Evolutionary conservation across 306 rosid genomes (phyloP), one percentile per base, ranked within the genome.

Genomic region (Cucurbita argyrosperma): DNA sequence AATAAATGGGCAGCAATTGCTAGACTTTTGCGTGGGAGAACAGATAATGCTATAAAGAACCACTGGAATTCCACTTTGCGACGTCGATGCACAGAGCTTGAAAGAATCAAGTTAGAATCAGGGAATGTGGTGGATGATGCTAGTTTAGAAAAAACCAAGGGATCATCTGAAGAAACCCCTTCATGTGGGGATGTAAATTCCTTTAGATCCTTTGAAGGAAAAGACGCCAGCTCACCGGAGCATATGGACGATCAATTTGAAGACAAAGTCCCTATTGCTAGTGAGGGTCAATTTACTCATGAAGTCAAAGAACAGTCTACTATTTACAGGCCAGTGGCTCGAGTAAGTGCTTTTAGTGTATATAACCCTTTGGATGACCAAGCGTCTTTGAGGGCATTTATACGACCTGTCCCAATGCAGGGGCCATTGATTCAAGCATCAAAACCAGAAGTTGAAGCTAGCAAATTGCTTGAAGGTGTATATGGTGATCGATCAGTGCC

Each of bases 1-100:
- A 92, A 92, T 83, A 92, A 88, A 79, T 92, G 97, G 97, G 96
- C 96, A 69, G 95, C 88, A 40, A 92, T 92, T 18, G 94, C 97
- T 15, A 80, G 86, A 84, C 90, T 88, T 80, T 80, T 92, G 67
- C 88, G 88, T 8, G 97, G 97, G 63, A 85, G 97, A 87, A 92
- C 96, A 7, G 97, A 92, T 73, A 92, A 89, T 76, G 90, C 97
- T 68, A 92, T 92, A 62, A 92, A 92, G 81, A 92, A 92, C 71
- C 97, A 92, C 66, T 92, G 97, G 97, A 92, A 92, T 81, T 90
- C 97, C 66, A 92, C 95, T 49, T 78, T 92, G 79, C 85, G 89
- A 88, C 97, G 95, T 21, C 86, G 87, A 19, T 82, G 90, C 66
- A 71, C 78, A 56, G 91, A 84, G 47, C 74, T 58, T 80, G 92